Conservation (phyloP, 2,329 filamentous ascomycete species). For the Clathrospora elynae region DNA sequence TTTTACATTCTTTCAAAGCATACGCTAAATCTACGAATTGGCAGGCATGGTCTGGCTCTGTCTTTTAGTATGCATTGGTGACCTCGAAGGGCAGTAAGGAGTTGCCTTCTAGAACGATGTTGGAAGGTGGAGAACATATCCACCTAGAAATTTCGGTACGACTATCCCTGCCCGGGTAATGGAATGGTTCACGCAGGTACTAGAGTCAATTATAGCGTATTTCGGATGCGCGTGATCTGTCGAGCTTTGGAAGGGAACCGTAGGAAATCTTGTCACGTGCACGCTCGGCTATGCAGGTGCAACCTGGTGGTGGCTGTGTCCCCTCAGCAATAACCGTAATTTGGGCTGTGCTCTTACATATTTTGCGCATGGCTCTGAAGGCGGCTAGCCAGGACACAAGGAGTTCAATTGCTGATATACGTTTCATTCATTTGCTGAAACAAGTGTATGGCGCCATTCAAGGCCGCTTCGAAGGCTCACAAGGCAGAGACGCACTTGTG, state of each 20-base stretch:
- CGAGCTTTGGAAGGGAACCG: too few species aligned
- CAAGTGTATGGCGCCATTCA: not conserved
- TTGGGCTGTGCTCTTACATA: too few species aligned
- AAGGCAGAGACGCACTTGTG: constrained; percentile 4
- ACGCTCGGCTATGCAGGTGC: too few species aligned
- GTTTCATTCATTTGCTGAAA: not conserved
- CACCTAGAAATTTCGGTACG: constrained; percentile 1
- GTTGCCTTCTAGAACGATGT: not conserved
- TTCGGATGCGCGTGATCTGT: not conserved
- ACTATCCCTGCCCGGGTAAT: not conserved
- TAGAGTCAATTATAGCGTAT: constrained; percentile 8
- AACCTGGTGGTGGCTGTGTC: too few species aligned
- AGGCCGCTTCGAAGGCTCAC: constrained; percentile 1
- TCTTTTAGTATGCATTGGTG: too few species aligned
- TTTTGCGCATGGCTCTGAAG: too few species aligned
- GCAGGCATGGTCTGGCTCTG: too few species aligned
- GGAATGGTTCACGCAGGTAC: constrained; percentile 6
- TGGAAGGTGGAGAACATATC: not conserved
- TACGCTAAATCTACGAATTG: not conserved
- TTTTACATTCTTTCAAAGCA: not conserved
- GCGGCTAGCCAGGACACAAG: not conserved
- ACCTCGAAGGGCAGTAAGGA: not conserved
- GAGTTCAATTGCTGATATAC: not conserved
- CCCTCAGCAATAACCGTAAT: too few species aligned
- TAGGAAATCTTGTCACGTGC: too few species aligned